Conservation (phyloP, 2,329 filamentous ascomycete genomes). For the Cladosporium halotolerans region DNA sequence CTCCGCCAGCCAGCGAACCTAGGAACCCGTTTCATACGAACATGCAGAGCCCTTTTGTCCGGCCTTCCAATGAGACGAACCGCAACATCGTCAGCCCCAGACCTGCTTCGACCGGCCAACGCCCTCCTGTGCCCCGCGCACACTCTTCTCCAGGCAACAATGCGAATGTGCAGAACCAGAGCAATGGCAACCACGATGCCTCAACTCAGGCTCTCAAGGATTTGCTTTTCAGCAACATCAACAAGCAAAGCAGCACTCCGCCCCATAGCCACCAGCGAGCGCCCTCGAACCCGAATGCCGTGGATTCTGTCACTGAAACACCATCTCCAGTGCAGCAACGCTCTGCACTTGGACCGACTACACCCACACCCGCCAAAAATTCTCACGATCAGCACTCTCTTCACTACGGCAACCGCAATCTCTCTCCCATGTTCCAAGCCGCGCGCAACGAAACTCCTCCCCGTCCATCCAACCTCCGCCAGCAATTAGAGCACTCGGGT, state of each 20-base stretch:
- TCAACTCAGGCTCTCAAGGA: constrained; percentile 39
- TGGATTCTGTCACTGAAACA: constrained; percentile 19
- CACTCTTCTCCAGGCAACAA: constrained; percentile 22
- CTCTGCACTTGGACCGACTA: constrained; percentile 22
- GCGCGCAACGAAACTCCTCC: constrained; percentile 37
- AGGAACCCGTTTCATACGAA: constrained; percentile 24
- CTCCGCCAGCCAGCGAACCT: constrained; percentile 19
- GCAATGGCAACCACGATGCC: neutral
- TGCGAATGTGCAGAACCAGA: neutral
- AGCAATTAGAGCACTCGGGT: constrained; percentile 30
- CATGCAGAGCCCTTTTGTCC: constrained; percentile 55
- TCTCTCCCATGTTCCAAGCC: constrained; percentile 45
- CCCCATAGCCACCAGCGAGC: constrained; percentile 17
- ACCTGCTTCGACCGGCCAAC: constrained; percentile 20
- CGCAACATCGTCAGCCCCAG: constrained; percentile 19
- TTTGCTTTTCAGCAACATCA: constrained; percentile 33
- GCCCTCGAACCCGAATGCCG: constrained; percentile 16
- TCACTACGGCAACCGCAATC: constrained; percentile 42
- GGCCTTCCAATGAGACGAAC: constrained; percentile 59
- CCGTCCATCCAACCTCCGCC: constrained; percentile 39
- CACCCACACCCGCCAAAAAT: constrained; percentile 23
- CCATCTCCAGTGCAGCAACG: constrained; percentile 36
- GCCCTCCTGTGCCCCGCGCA: constrained; percentile 23
- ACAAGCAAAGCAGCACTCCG: constrained; percentile 16
- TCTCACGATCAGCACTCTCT: constrained; percentile 23